phyloP scores from a whole-genome alignment of 1,284 basidiomycete species.

The Trametes pubescens region DNA sequence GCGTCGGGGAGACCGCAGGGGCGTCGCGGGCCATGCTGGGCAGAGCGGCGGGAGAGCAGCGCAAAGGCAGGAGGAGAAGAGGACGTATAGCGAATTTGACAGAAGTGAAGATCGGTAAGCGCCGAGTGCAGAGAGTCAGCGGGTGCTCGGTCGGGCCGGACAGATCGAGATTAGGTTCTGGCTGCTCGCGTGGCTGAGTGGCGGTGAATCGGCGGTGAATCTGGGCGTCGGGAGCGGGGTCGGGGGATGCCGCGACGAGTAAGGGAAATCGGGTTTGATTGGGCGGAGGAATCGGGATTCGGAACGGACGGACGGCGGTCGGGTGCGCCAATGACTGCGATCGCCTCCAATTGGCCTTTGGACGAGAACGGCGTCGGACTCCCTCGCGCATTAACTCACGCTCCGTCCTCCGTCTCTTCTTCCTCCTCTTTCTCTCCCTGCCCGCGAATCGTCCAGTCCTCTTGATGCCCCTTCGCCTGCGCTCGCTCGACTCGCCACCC shows the following conservation, averaged over 20 bases:
- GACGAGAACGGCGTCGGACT: conserved; percentile 2
- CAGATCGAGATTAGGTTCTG: neutral
- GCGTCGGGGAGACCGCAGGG: conserved; percentile 19
- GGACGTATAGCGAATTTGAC: neutral
- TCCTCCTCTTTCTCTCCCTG: neutral
- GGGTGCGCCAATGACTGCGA: neutral
- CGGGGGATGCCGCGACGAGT: conserved; percentile 23
- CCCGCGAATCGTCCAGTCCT: conserved; percentile 4
- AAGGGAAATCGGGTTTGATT: conserved; percentile 5
- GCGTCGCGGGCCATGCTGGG: conserved; percentile 5
- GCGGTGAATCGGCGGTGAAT: too few relatives aligned
- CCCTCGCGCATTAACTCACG: neutral
- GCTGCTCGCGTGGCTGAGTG: conserved; percentile 4
- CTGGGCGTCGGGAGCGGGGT: conserved; percentile 3
- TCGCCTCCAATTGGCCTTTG: too few relatives aligned
- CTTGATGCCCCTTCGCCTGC: conserved; percentile 3
- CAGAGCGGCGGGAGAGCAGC: neutral
- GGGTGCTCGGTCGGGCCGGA: neutral
- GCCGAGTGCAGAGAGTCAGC: neutral
- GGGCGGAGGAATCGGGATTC: conserved; percentile 9
- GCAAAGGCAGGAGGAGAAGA: neutral
- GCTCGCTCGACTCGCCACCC: neutral
- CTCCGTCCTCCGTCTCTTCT: neutral
- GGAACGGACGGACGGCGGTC: conserved; percentile 7
- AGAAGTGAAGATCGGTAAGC: neutral